Base-by-base conservation (phyloP, 148 eudicot species). In the Euryodendron excelsum region DNA sequence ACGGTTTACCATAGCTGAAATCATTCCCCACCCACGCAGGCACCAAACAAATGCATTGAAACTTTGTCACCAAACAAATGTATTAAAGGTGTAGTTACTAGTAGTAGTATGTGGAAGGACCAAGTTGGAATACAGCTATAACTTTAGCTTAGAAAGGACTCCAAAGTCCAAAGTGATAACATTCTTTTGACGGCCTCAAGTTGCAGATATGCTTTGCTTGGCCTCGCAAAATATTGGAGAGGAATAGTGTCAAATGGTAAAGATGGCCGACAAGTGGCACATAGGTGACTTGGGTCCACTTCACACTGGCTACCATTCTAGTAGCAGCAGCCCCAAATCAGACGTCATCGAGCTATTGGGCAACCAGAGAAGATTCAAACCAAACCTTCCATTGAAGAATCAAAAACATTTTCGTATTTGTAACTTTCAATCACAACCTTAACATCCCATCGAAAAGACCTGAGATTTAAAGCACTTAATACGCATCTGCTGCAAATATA, bases 371-470 rank as follows among this genome's bases (percentile, higher is more conserved):
- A 63, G 36, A 18, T 23, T 17, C 69, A 36, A 18, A 64, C 20
- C 47, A 41, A 21, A 66, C 70, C 70, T 2, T n/a, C 69, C 68
- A 9, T 63, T 31, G 12, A 64, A 39, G 30, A 68, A 68, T 68
- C 30, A 21, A 68, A 68, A 12, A 23, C 50, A 15, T 21, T 67
- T 34, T 21, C 50, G 50, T 21, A n/a, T 69, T 48, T 41, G 73
- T 25, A 25, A 13, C 20, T 69, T 27, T 80, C 80, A 82, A n/a
- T 4, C 79, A 78, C 81, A 55, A 75, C 73, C 59, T 31, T 80
- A 82, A 37, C 73, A 82, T 85, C 85, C 85, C 73, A 7, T 39
- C 65, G 81, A 85, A 72, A 79, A 77, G 68, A 78, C 80, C 23
- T 10, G 21, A 59, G 31, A 34, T 31, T n/a, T 69, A 23, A 36